phyloP scores from a whole-genome alignment of 495 filamentous ascomycete genomes.

The Tuber magnatum region DNA sequence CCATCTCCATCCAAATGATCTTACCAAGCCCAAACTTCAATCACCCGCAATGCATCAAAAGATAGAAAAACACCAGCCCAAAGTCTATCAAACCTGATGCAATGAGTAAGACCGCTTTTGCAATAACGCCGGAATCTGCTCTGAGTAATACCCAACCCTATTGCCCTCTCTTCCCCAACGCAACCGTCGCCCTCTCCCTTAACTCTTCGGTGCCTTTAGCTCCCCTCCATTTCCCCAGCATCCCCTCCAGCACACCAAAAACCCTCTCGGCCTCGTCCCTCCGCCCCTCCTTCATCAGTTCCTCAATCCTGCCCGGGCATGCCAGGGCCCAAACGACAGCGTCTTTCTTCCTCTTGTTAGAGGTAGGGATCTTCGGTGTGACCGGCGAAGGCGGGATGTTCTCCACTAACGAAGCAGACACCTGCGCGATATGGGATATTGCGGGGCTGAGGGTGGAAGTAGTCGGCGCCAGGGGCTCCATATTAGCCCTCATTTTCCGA shows the following conservation, averaged over 20 bases:
- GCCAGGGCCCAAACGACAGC: conserved; percentile 65
- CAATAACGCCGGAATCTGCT: neutral
- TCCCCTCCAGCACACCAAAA: conserved; percentile 49
- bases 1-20: neutral
- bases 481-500: conserved; percentile 67
- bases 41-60: neutral
- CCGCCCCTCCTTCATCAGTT: conserved; percentile 49
- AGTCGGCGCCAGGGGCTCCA: conserved; percentile 65
- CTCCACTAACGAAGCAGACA: conserved; percentile 57
- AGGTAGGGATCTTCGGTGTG: conserved; percentile 39
- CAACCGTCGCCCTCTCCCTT: conserved; percentile 53
- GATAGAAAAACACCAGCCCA: neutral
- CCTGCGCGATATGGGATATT: conserved; percentile 73
- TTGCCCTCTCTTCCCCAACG: conserved; percentile 43
- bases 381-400: conserved; percentile 47
- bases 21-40: neutral
- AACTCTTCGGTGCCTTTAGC: conserved; percentile 59
- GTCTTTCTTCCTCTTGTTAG: conserved; percentile 53
- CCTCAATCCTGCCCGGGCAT: conserved; percentile 50
- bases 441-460: conserved; percentile 67
- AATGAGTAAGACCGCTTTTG: neutral
- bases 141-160: conserved; percentile 9
- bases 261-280: conserved; percentile 53
- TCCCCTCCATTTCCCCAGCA: conserved; percentile 52
- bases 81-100: neutral